Base-by-base conservation (phyloP, 2,329 filamentous ascomycete species). In the Zymoseptoria crescenta region DNA sequence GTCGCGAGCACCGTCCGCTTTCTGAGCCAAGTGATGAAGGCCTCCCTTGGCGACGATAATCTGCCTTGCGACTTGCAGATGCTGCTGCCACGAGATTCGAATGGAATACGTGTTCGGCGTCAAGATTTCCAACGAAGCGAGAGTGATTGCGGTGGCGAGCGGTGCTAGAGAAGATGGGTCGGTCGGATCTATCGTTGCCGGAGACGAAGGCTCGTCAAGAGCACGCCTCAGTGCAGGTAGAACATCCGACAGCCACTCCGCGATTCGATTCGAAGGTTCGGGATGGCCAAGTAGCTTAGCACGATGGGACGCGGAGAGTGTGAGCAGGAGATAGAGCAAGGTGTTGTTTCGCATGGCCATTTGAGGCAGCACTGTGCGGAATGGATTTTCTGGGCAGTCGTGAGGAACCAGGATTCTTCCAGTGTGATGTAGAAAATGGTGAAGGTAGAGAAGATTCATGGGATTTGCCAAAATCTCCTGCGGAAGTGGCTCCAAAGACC, bases 261-360 rank as follows among this genome's bases (percentile, higher is more conserved):
- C 89, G 64, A 95, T 94, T 21, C 90, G 84, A 69, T 87, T 87
- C 6, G 81, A 82, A 5, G 90, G 90, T 70, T 93, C 89, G 0
- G 82, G 81, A 62, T 93, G 87, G 30, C 83, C 81, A 20, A 94
- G 77, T 30, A 93, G 81, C 51, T 87, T 83, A 8, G 90, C 88
- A 58, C 89, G 83, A 71, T 95, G 90, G 28, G 86, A 89, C n/a
- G 90, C 90, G 66, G 88, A 91, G 72, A 91, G 95, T 20, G 90
- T 87, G 24, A 95, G 80, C 53, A 94, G 77, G 30, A 95, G 77
- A 64, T 89, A 88, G 56, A 95, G 79, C 0, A 95, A 80, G 67
- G 91, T 87, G 55, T 84, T 81, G 65, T 88, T 85, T 59, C 79
- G 79, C 24, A 89, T 77, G 21, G 87, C 87, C 83, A 90, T 86